Evolutionary conservation across 2,329 filamentous ascomycete species (phyloP).

Genomic region (Parastagonospora avenae): DNA sequence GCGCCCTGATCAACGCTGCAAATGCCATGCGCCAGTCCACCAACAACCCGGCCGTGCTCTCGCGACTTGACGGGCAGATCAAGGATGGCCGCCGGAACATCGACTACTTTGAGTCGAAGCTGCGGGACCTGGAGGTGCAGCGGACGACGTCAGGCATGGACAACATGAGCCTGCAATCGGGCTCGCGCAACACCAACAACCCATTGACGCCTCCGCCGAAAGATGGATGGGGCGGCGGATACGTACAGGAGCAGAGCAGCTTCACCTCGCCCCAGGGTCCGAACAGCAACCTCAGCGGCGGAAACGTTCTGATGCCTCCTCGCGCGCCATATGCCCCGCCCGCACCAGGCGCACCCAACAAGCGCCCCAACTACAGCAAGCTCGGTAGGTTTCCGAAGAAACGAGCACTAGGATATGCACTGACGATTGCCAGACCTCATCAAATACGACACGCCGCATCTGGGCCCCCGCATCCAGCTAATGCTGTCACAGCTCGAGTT

Average conservation of each 20-base stretch:
- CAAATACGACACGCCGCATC: slow-evolving; percentile 95
- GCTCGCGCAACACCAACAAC: slow-evolving; percentile 43
- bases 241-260: slow-evolving; percentile 62
- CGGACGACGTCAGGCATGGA: slow-evolving; percentile 71
- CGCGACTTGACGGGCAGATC: slow-evolving; percentile 90
- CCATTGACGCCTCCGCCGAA: slow-evolving; percentile 70
- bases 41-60: slow-evolving; percentile 88
- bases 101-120: slow-evolving; percentile 91
- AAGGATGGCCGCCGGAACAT: slow-evolving; percentile 92
- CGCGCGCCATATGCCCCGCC: slow-evolving; percentile 78
- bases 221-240: slow-evolving; percentile 61
- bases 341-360: slow-evolving; percentile 68
- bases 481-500: slow-evolving; percentile 99
- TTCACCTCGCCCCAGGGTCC: slow-evolving; percentile 60
- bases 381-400: slow-evolving; percentile 67
- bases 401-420: slow-evolving; percentile 9
- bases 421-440: slow-evolving; percentile 74
- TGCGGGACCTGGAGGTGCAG: slow-evolving; percentile 85
- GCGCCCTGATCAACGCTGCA: slow-evolving; percentile 90
- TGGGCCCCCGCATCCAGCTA: slow-evolving; percentile 96
- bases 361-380: slow-evolving; percentile 89
- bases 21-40: slow-evolving; percentile 95
- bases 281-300: slow-evolving; percentile 66
- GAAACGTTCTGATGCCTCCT: slow-evolving; percentile 77
- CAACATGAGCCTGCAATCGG: slow-evolving; percentile 64